These are phyloP conservation scores for Nicotiana knightiana DNA, from an alignment of 257 asterid species.

Conservation along the genomic window DNA sequence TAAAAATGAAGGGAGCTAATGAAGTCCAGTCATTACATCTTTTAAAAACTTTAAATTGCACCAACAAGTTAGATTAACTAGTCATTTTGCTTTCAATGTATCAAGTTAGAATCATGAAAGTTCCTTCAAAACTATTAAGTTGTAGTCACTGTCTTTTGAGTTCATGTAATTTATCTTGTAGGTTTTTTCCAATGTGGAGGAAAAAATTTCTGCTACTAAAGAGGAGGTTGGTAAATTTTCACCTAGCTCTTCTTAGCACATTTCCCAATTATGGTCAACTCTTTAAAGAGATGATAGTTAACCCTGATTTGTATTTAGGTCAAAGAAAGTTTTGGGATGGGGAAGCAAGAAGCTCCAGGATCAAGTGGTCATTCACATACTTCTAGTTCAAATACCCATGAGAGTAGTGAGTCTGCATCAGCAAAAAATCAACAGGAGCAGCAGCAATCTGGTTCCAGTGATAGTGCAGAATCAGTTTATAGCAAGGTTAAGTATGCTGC, in stretches of 20 bases:
- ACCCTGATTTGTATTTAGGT: conserved; percentile 38
- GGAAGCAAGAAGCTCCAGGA: conserved; percentile 59
- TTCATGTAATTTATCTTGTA: conserved; percentile 22
- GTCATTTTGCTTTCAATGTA: neutral
- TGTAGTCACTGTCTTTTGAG: conserved; percentile 13
- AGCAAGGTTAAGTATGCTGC: conserved; percentile 58
- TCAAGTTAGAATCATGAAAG: neutral
- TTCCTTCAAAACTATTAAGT: neutral
- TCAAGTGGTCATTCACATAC: conserved; percentile 31
- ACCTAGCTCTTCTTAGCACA: neutral
- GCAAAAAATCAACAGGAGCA: conserved; percentile 55
- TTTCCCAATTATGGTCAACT: neutral
- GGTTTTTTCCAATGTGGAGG: conserved; percentile 83
- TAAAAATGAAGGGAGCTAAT: neutral
- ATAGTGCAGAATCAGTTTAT: conserved; percentile 48
- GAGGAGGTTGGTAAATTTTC: conserved; percentile 59
- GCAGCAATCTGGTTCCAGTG: conserved; percentile 49
- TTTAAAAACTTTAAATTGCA: neutral
- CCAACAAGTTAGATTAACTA: neutral
- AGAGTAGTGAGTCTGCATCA: conserved; percentile 32
- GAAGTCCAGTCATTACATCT: neutral
- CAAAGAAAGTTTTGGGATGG: conserved; percentile 57
- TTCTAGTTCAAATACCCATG: conserved; percentile 25
- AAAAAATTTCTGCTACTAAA: conserved; percentile 71
- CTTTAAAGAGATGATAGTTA: neutral